Evolutionary conservation across 768 basidiomycete species (phyloP), one percentile per base, ranked within the genome.

Genomic region (Kwoniella europaea): DNA sequence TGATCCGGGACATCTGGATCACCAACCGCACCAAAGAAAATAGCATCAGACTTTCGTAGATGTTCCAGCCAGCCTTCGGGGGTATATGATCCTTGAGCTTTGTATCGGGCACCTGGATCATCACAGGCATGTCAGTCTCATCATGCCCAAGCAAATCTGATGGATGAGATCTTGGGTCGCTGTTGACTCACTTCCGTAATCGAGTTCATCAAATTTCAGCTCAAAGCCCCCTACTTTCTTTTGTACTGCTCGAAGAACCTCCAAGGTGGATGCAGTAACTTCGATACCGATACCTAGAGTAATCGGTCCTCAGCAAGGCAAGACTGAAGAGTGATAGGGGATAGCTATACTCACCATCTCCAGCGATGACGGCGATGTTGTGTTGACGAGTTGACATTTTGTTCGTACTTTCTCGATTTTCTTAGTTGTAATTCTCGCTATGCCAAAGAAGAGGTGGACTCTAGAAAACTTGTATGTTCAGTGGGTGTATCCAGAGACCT

Each of bases 1-100:
- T 89, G 88, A 81, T 89, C 88, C n/a, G 88, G 87, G 3, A 88
- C 87, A n/a, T 85, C 84, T 20, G 86, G 87, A 77, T 86, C 86
- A 1, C 86, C 87, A 55, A 87, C 87, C 65, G 80, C 80, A n/a
- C 87, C 88, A 75, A 88, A 88, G 77, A 81, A 76, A 69, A 82
- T 82, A 20, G 79, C 79, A 63, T 82, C 80, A 62, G 68, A 73
- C 50, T 68, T 41, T 61, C 69, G 65, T 29, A 83, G 71, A 46
- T 71, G 67, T 42, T 78, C 79, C 42, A 82, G 70, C 61, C 76
- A 79, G 52, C 74, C 77, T 12, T 73, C 68, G 0, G 88, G 87
- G 3, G 87, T 80, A 83, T 88, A 88, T 42, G 82, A 83, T 7
- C 88, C 88, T 64, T 86, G 84, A 63, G 86, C 77, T 58, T 85